Evolutionary conservation across 352 stramenopile species (phyloP).

Genomic region (Phytopythium litorale): DNA sequence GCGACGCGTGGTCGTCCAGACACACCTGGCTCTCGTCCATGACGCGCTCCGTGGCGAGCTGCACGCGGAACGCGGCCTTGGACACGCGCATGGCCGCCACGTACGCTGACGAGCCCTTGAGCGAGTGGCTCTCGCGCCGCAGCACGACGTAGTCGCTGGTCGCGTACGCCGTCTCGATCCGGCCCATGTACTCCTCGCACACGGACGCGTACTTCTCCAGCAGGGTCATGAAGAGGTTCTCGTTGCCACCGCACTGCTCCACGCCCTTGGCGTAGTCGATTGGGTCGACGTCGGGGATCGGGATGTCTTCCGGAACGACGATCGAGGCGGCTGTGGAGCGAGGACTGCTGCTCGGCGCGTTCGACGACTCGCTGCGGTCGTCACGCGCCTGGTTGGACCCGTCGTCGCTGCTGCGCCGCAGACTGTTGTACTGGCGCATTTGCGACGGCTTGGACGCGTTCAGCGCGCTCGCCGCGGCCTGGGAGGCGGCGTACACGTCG

Average conservation of each 20-base stretch:
- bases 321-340: conserved; percentile 46
- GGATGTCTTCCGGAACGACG: conserved; percentile 49
- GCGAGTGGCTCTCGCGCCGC: conserved; percentile 71
- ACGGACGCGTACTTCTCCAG: conserved; percentile 76
- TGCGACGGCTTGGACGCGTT: conserved; percentile 9
- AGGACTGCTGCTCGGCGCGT: conserved; percentile 25
- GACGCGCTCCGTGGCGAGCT: conserved; percentile 72
- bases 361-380: conserved; percentile 19
- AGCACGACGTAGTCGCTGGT: conserved; percentile 57
- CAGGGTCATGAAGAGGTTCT: conserved; percentile 78
- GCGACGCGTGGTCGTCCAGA: conserved; percentile 23
- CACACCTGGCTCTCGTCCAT: conserved; percentile 47
- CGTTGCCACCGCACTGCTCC: conserved; percentile 77
- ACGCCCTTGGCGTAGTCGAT: conserved; percentile 79
- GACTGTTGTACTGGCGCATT: not conserved
- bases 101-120: conserved; percentile 88
- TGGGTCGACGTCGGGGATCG: conserved; percentile 72
- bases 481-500: conserved; percentile 5
- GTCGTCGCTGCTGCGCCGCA: conserved; percentile 3
- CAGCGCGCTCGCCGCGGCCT: conserved; percentile 1
- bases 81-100: conserved; percentile 79
- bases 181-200: conserved; percentile 72
- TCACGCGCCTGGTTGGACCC: conserved; percentile 19
- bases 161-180: conserved; percentile 62
- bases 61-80: conserved; percentile 76